phyloP scores from a whole-genome alignment of 73 alveolate genomes.

The Paramecium tetraurelia region DNA sequence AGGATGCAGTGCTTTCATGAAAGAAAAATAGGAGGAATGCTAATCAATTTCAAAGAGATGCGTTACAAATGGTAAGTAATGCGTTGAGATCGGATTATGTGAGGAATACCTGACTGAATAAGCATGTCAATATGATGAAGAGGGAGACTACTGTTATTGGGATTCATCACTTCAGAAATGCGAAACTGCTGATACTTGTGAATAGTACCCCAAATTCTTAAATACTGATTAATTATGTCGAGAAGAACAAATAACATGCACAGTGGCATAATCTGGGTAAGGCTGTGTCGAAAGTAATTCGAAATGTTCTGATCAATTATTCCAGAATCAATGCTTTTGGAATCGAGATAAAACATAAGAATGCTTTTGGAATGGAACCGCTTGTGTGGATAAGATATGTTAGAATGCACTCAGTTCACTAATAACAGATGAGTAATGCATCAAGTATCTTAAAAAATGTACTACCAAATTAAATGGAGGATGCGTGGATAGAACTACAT shows the following conservation, averaged over 20 bases:
- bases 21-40: neutral
- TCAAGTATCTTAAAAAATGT: neutral
- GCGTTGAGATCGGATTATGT: neutral
- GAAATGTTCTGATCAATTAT: neutral
- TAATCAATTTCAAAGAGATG: neutral
- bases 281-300: slow-evolving; percentile 1
- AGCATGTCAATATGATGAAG: neutral
- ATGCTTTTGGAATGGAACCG: slow-evolving; percentile 43
- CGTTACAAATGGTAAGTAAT: neutral
- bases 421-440: neutral
- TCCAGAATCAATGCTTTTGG: neutral
- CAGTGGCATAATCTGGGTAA: neutral
- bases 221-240: neutral
- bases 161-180: neutral
- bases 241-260: neutral
- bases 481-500: neutral
- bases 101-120: neutral
- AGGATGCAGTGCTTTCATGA: neutral
- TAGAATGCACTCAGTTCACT: neutral
- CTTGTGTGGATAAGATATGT: neutral
- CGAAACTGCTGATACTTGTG: neutral
- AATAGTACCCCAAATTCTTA: neutral
- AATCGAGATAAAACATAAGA: neutral
- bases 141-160: neutral
- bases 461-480: neutral